Base-by-base conservation (phyloP, 176 grass and related monocot species). In the Oryza brachyantha region DNA sequence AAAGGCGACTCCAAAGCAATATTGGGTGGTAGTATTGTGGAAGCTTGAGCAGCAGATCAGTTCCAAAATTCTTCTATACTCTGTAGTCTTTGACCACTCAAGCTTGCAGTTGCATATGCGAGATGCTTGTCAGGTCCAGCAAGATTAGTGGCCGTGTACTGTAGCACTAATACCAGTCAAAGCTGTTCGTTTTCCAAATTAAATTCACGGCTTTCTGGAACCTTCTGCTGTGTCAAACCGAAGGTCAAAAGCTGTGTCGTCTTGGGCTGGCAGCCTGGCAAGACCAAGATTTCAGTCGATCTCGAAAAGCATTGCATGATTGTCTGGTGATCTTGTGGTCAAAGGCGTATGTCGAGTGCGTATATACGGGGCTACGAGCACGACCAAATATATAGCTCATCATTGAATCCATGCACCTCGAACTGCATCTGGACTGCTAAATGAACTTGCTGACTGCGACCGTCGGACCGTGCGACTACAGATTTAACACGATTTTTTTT, bases 151-250 rank as follows among this genome's bases (percentile, higher is more conserved):
- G 8, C 25, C n/a, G 9, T 66, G 13, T 38, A n/a, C 34, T 38
- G 12, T 42, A 26, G 22, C n/a, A n/a, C 29, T 26, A 55, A 81
- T 62, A 61, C 17, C 28, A 12, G 75, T 78, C 61, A 52, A 66
- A 43, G 28, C 38, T 36, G 29, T n/a, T 68, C 3, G 0, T 46
- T 34, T 32, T 13, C 48, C 66, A 59, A 39, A 52, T 52, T 52
- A 8, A 80, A 74, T 38, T 48, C 22, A 13, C 22, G 38, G 35
- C 4, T 24, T 70, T 88, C 86, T 75, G 45, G 76, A 88, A 84
- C 81, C 45, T 84, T 80, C 64, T 5, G 2, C 5, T 13, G 11
- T 45, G 82, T 84, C 86, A 38, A 59, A 81, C 21, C 6, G 81
- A 84, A 63, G 58, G 68, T 82, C 68, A 63, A 62, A 50, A 66